Percentiles rank a stretch among this genome's conserved stretches.
Conservation (phyloP, 768 basidiomycete genomes). For the Leccinum variicolor region DNA sequence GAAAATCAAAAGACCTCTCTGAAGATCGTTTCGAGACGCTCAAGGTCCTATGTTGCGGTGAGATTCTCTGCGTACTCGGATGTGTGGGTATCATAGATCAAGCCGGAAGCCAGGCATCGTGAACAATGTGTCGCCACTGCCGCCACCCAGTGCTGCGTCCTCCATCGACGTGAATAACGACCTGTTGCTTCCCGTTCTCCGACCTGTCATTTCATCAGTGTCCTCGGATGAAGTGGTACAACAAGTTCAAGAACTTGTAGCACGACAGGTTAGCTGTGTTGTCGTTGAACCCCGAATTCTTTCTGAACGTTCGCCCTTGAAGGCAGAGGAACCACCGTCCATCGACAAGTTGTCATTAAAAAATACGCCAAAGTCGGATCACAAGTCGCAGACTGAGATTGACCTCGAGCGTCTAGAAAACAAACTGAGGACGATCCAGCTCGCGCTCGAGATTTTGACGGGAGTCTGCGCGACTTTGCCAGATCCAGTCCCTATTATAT, state of each 20-base stretch:
- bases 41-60: conserved; percentile 71
- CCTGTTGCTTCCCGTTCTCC: conserved; percentile 66
- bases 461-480: conserved; percentile 70
- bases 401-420: conserved; percentile 74
- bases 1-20: conserved; percentile 38
- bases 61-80: conserved; percentile 9
- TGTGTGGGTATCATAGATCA: not conserved
- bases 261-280: conserved; percentile 42
- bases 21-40: conserved; percentile 53
- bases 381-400: conserved; percentile 63
- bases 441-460: conserved; percentile 86
- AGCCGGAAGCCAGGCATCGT: conserved; percentile 54
- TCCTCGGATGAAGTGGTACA: conserved; percentile 50
- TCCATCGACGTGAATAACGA: conserved; percentile 68
- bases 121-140: conserved; percentile 72
- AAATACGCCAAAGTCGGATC: conserved; percentile 70
- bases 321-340: conserved; percentile 47
- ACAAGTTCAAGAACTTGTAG: conserved; percentile 49
- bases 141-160: conserved; percentile 61
- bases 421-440: conserved; percentile 67
- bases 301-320: conserved; percentile 1
- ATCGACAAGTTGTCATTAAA: conserved; percentile 60
- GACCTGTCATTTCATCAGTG: conserved; percentile 59
- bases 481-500: not conserved
- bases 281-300: not conserved